These are phyloP conservation scores for Aspergillus egyptiacus DNA, from an alignment of 495 filamentous ascomycete species.

Conservation along the genomic window DNA sequence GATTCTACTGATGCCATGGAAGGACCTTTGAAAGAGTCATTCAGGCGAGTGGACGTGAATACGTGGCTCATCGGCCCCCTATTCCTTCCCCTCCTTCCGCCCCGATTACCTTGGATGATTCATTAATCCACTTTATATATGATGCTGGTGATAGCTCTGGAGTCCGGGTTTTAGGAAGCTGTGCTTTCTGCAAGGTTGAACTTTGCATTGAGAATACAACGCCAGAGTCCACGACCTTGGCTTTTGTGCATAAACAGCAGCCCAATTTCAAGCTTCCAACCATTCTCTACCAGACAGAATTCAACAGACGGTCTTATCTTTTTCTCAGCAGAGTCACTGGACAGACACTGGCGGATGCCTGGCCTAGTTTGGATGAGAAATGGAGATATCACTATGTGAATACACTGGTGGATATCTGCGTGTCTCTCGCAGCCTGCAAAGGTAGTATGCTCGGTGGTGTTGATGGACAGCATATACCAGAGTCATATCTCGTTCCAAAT, in stretches of 20 bases:
- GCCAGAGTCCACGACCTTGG: background rate
- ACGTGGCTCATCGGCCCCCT: no score
- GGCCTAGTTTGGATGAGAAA: background rate
- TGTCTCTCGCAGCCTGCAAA: background rate
- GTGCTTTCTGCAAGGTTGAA: background rate
- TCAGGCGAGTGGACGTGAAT: no score
- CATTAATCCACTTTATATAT: background rate
- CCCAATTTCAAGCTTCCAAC: background rate
- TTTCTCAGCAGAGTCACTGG: background rate
- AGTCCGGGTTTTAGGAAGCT: background rate
- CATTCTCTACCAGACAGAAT: background rate
- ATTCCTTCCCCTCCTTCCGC: background rate
- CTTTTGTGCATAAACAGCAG: background rate
- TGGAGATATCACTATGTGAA: background rate
- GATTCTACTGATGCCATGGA: no score
- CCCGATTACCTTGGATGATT: background rate
- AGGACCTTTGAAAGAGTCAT: no score
- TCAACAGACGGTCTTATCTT: background rate
- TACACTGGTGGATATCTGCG: background rate
- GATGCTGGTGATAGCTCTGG: background rate
- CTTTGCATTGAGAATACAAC: background rate
- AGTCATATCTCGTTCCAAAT: constrained; percentile 9
- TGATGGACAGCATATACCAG: constrained; percentile 3
- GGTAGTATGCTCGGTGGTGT: background rate
- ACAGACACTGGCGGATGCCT: background rate